Evolutionary conservation across 306 rosid species (phyloP).

Genomic region (Geum urbanum): DNA sequence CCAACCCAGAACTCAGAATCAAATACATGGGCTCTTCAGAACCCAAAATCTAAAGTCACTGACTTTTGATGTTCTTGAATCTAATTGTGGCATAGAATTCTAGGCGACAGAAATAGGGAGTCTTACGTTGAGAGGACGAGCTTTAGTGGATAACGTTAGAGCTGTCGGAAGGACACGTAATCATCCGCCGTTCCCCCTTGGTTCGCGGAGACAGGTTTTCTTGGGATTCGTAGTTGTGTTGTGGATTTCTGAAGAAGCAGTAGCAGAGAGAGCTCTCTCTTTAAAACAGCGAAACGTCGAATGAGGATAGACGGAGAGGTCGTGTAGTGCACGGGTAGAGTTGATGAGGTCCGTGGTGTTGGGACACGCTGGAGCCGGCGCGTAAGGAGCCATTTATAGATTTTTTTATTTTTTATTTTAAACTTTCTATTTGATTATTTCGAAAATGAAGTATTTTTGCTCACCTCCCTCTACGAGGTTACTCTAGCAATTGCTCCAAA

Average conservation of each 20-base stretch:
- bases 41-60: constrained; percentile 2
- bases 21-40: constrained; percentile 45
- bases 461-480: too few relatives aligned
- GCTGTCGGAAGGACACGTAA: not conserved
- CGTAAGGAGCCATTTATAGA: too few relatives aligned
- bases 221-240: not conserved
- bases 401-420: too few relatives aligned
- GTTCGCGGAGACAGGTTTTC: not conserved
- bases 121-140: not conserved
- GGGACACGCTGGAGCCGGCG: constrained; percentile 6
- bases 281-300: not conserved
- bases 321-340: not conserved
- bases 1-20: constrained; percentile 17
- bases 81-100: not conserved
- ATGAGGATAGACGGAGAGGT: not conserved
- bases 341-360: not conserved
- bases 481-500: too few relatives aligned
- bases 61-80: not conserved
- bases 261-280: not conserved
- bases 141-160: too few relatives aligned
- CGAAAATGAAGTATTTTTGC: too few relatives aligned
- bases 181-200: not conserved
- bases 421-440: too few relatives aligned
- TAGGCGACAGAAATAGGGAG: not conserved
- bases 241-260: not conserved